Evolutionary conservation across 169 alveolate genomes (phyloP).

Genomic region (Plasmodium inui): DNA sequence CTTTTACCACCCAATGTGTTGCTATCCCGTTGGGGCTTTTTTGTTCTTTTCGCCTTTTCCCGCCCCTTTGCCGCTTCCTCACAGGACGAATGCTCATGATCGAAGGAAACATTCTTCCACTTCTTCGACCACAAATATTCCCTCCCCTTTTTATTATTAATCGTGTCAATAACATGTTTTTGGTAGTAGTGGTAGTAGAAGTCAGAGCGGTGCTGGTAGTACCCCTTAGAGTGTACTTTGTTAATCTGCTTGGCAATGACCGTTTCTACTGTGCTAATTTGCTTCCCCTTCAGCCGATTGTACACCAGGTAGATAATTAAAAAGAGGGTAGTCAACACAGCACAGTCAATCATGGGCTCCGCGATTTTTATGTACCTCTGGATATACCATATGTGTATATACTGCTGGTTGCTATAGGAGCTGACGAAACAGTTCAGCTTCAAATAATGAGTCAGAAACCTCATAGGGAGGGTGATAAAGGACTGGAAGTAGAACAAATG

Average conservation of each 20-base stretch:
- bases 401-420: slow-evolving; percentile 11
- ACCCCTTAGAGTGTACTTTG: not conserved
- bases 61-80: not conserved
- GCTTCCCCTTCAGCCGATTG: slow-evolving; percentile 18
- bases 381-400: slow-evolving; percentile 61
- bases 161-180: slow-evolving; percentile 32
- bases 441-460: slow-evolving; percentile 30
- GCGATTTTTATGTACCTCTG: slow-evolving; percentile 73
- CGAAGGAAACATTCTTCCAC: not conserved
- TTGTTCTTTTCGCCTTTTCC: slow-evolving; percentile 1
- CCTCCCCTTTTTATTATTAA: slow-evolving; percentile 11
- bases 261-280: slow-evolving; percentile 5
- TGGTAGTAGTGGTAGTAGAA: slow-evolving; percentile 60
- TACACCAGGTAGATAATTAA: slow-evolving; percentile 18
- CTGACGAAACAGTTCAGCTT: slow-evolving; percentile 59
- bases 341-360: slow-evolving; percentile 73
- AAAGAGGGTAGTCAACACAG: slow-evolving; percentile 1
- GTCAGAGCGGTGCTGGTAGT: slow-evolving; percentile 39
- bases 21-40: not conserved
- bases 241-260: slow-evolving; percentile 48
- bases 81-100: not conserved
- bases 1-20: not conserved
- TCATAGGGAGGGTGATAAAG: slow-evolving; percentile 49
- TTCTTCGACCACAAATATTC: not conserved
- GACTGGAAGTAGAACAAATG: slow-evolving; percentile 35